Percentiles rank a stretch among this genome's conserved stretches.
Evolutionary conservation across 768 basidiomycete species (phyloP).

Genomic region (Lactifluus subvellereus): DNA sequence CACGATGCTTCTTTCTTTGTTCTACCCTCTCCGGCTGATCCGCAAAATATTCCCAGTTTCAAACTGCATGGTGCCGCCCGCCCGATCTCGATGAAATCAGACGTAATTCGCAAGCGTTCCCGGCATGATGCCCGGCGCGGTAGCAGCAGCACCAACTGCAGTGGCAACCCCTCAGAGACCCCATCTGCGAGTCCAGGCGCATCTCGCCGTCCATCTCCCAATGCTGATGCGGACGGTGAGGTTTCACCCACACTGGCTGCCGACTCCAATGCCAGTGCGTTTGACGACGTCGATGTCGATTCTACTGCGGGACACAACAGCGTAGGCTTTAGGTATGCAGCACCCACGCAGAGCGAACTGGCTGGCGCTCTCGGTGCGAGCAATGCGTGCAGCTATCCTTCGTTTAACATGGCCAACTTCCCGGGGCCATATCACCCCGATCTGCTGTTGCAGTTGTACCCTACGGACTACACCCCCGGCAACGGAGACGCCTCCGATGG

Average conservation of each 20-base stretch:
- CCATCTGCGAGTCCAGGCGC: conserved; percentile 72
- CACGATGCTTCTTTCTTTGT: neutral
- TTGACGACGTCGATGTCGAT: conserved; percentile 14
- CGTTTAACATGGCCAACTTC: conserved; percentile 40
- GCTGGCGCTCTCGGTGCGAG: conserved; percentile 41
- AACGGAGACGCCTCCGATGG: conserved; percentile 43
- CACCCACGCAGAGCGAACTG: conserved; percentile 45
- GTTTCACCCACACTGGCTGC: conserved; percentile 61
- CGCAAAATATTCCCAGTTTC: conserved; percentile 39
- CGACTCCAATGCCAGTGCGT: conserved; percentile 41
- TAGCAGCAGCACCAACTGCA: conserved; percentile 27
- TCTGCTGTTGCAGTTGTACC: conserved; percentile 50
- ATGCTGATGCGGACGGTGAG: conserved; percentile 36
- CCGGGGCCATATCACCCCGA: conserved; percentile 76
- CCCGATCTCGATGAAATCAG: conserved; percentile 88
- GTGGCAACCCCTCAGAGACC: conserved; percentile 50
- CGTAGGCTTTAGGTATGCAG: conserved; percentile 31
- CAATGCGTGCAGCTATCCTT: conserved; percentile 29
- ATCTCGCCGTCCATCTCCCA: conserved; percentile 68
- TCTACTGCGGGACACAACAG: conserved; percentile 45
- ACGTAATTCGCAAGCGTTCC: conserved; percentile 83
- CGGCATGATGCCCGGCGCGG: conserved; percentile 71
- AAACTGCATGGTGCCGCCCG: conserved; percentile 82
- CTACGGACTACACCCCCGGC: conserved; percentile 51
- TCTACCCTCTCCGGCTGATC: conserved; percentile 5